Conservation (phyloP, 1,284 basidiomycete species). For the Tremellales sp. region DNA sequence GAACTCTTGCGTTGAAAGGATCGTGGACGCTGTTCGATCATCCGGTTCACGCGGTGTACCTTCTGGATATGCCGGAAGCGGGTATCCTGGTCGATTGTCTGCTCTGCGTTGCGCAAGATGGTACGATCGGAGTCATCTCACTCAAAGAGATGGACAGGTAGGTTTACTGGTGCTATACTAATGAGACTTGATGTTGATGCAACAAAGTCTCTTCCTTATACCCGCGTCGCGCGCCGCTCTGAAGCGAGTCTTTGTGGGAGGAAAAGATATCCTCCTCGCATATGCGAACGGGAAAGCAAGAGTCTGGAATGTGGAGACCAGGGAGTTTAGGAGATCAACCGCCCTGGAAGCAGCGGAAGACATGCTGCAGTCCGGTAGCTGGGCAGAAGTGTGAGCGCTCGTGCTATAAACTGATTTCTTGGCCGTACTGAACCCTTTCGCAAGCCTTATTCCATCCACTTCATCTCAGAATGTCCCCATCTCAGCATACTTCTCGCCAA, state of each 20-base stretch:
- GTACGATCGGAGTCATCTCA: slow-evolving; percentile 73
- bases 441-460: slow-evolving; percentile 7
- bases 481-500: neutral
- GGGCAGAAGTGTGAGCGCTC: slow-evolving; percentile 58
- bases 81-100: slow-evolving; percentile 66
- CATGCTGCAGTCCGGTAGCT: slow-evolving; percentile 63
- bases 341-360: slow-evolving; percentile 70
- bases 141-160: slow-evolving; percentile 75
- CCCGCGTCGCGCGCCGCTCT: slow-evolving; percentile 70
- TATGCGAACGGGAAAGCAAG: slow-evolving; percentile 75
- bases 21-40: slow-evolving; percentile 51
- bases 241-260: slow-evolving; percentile 61
- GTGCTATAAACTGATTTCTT: neutral
- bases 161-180: slow-evolving; percentile 34
- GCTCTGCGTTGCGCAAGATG: slow-evolving; percentile 70
- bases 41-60: slow-evolving; percentile 33
- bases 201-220: slow-evolving; percentile 64
- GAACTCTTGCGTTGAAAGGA: slow-evolving; percentile 5
- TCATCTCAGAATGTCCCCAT: slow-evolving; percentile 1
- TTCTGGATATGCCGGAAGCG: slow-evolving; percentile 35
- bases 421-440: neutral
- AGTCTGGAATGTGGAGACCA: slow-evolving; percentile 80
- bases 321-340: slow-evolving; percentile 82
- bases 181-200: slow-evolving; percentile 9
- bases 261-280: slow-evolving; percentile 68